phyloP scores from a whole-genome alignment of 495 filamentous ascomycete species.

The Platismatia glauca region DNA sequence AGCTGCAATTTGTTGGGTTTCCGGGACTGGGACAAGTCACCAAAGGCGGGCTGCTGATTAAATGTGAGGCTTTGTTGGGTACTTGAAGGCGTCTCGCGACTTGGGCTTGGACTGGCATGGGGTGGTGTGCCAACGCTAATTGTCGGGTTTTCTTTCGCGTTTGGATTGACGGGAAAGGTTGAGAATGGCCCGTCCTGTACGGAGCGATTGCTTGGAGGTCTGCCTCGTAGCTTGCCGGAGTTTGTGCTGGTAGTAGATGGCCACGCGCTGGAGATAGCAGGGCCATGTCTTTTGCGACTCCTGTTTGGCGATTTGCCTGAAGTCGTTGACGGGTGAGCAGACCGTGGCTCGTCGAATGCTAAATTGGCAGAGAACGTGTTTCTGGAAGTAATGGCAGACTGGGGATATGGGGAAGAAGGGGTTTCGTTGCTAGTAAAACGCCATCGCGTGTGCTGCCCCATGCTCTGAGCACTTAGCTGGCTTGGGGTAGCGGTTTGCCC shows the following conservation, averaged over 20 bases:
- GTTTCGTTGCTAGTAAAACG: constrained; percentile 38
- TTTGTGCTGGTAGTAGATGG: constrained; percentile 56
- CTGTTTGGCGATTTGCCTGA: constrained; percentile 39
- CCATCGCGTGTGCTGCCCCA: constrained; percentile 35
- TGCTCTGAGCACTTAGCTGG: constrained; percentile 22
- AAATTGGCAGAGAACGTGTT: constrained; percentile 40
- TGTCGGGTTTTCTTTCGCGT: constrained; percentile 29
- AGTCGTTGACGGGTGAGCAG: constrained; percentile 53
- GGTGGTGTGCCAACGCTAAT: constrained; percentile 27
- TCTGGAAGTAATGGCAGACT: constrained; percentile 69
- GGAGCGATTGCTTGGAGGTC: constrained; percentile 74
- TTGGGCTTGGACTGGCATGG: constrained; percentile 21
- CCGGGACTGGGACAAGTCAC: constrained; percentile 31
- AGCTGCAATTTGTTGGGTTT: constrained; percentile 57
- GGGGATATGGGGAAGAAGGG: constrained; percentile 61
- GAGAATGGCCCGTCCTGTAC: constrained; percentile 73
- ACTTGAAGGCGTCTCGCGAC: constrained; percentile 23
- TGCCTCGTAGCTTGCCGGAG: constrained; percentile 68
- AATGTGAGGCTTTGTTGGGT: constrained; percentile 15
- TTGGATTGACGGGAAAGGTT: constrained; percentile 71
- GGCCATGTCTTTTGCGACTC: constrained; percentile 69
- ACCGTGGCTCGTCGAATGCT: constrained; percentile 53
- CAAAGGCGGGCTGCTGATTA: constrained; percentile 25
- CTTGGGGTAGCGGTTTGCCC: constrained; percentile 17
- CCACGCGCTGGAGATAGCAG: constrained; percentile 94